These are phyloP conservation scores for Physaria fendleri DNA, from an alignment of 345 rosid species.

Conservation along the genomic window DNA sequence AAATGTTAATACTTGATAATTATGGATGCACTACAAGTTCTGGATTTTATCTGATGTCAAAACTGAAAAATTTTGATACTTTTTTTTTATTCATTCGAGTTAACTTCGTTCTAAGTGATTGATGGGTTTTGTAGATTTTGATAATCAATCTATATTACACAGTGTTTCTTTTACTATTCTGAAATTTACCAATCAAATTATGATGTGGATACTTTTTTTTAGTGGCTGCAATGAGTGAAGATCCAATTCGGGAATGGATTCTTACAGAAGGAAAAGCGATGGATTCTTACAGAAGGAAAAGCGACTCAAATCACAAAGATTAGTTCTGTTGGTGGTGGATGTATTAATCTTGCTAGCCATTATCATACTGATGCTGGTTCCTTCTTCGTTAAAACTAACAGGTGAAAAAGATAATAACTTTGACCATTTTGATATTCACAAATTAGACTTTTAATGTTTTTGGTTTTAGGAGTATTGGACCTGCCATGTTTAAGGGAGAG, in stretches of 20 bases:
- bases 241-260: conserved; percentile 86
- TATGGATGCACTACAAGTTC: not conserved
- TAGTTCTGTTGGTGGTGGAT: conserved; percentile 85
- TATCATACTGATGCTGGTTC: conserved; percentile 79
- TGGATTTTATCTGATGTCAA: not conserved
- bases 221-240: conserved; percentile 75
- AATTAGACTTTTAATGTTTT: conserved; percentile 5
- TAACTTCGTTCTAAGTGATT: not conserved
- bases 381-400: conserved; percentile 83
- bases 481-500: conserved; percentile 83
- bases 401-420: conserved; percentile 28
- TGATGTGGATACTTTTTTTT: conserved; percentile 3
- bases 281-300: conserved; percentile 87
- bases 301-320: conserved; percentile 61
- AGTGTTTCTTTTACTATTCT: not conserved
- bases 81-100: not conserved
- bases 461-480: conserved; percentile 63
- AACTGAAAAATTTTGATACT: not conserved
- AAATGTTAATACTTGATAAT: not conserved
- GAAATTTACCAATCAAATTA: not conserved
- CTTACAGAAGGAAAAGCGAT: conserved; percentile 82
- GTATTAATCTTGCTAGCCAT: conserved; percentile 71
- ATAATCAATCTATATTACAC: too few species aligned
- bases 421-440: not conserved
- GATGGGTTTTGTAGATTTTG: not conserved